Evolutionary conservation across 108 stramenopile genomes (phyloP), one percentile per base, ranked within the genome.

Genomic region (Cyclotella cryptica): DNA sequence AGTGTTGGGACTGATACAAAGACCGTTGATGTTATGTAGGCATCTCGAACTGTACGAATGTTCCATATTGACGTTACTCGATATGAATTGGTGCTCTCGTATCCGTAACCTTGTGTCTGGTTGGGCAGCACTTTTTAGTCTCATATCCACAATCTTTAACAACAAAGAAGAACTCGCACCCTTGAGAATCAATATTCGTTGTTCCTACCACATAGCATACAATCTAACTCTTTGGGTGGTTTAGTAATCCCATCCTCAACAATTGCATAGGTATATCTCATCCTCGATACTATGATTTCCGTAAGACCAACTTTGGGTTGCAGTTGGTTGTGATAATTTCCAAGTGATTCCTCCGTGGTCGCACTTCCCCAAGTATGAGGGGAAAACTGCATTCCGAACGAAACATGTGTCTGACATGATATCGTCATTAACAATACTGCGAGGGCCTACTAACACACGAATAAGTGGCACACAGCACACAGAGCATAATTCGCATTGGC

Each of bases 291-390:
- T 93, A 10, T 95, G 93, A 84, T 96, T 95, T 24, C 95, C 96
- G 66, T 92, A 22, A 97, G 71, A 4, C 99, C 99, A 19, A 98
- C 96, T 73, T 96, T 97, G 0, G 99, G 99, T 72, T n/a, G n/a
- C n/a, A n/a, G n/a, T n/a, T n/a, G n/a, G n/a, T n/a, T 99, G 99
- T 35, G 96, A 85, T 44, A 85, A 89, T 61, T 98, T 75, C 98
- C 98, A 98, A 43, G 99, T 89, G 53, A 88, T 88, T 5, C 93
- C 94, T 17, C 92, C 92, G 54, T 89, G 85, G 40, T 28, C 30
- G 84, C 77, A 67, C 75, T 79, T 12, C 90, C 91, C 97, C 97
- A 99, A 29, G 94, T 90, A 75, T 98, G 72, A n/a, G 88, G 0
- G 97, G 96, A 52, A 98, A 55, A 15, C 98, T 91, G 51, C 92